phyloP scores from a whole-genome alignment of 2,329 filamentous ascomycete genomes.

The Dactylellina parvicollis region DNA sequence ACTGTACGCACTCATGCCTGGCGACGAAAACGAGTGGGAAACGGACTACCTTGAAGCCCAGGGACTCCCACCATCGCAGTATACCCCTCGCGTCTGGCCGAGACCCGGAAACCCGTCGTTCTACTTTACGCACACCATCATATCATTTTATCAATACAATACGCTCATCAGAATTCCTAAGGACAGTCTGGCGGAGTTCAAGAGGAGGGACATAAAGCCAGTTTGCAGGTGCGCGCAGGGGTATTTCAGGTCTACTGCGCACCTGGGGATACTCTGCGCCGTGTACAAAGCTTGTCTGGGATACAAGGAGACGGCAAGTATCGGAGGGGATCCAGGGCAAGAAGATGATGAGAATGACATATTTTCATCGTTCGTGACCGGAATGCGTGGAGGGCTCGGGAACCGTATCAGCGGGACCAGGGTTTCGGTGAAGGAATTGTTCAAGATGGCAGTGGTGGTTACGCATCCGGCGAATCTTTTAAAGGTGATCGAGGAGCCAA shows the following conservation, averaged over 20 bases:
- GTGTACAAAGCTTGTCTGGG: constrained; percentile 46
- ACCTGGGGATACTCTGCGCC: constrained; percentile 48
- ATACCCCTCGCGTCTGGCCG: constrained; percentile 41
- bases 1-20: constrained; percentile 38
- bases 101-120: constrained; percentile 41
- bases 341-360: not conserved
- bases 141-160: constrained; percentile 48
- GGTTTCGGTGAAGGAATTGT: constrained; percentile 45
- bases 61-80: constrained; percentile 40
- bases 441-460: constrained; percentile 49
- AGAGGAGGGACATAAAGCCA: constrained; percentile 24
- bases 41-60: constrained; percentile 39
- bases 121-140: constrained; percentile 49
- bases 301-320: constrained; percentile 17
- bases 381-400: constrained; percentile 34
- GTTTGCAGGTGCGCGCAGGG: constrained; percentile 48
- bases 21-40: constrained; percentile 46
- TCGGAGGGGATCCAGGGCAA: too few relatives aligned
- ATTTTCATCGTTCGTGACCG: constrained; percentile 16
- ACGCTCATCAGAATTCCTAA: constrained; percentile 35
- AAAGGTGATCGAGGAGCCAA: constrained; percentile 37
- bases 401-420: constrained; percentile 35
- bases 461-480: constrained; percentile 43
- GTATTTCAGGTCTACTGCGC: constrained; percentile 47
- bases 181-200: constrained; percentile 39